A percentile compares a stretch with the other conserved stretches of the same genome.
phyloP scores from a whole-genome alignment of 2,329 filamentous ascomycete genomes.

The Penicillium sp. region DNA sequence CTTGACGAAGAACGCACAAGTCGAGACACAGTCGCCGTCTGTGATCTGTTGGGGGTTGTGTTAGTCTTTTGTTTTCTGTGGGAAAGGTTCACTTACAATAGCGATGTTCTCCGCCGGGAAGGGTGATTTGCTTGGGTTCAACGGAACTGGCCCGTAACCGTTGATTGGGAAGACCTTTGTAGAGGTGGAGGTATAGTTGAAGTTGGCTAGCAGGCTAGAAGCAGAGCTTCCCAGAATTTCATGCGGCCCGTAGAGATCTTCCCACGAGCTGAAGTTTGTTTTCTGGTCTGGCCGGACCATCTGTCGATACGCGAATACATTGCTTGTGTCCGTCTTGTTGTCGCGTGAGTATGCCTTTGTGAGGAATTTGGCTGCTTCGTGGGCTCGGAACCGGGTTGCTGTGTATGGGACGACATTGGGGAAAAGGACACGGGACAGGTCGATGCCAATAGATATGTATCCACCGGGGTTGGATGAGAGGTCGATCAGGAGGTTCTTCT shows the following conservation, averaged over 20 bases:
- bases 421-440: constrained; percentile 56
- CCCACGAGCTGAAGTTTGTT: constrained; percentile 42
- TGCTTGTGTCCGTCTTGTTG: constrained; percentile 16
- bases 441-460: constrained; percentile 46
- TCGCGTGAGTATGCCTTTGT: constrained; percentile 28
- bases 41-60: constrained; percentile 37
- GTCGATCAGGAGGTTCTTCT: constrained; percentile 65
- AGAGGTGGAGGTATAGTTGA: constrained; percentile 27
- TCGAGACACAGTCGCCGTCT: constrained; percentile 59
- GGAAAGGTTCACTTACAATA: constrained; percentile 18
- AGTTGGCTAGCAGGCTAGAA: constrained; percentile 26
- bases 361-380: constrained; percentile 39
- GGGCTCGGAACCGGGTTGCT: constrained; percentile 48
- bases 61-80: not conserved
- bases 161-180: constrained; percentile 21
- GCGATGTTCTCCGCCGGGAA: constrained; percentile 39
- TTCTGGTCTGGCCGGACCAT: constrained; percentile 27
- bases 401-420: constrained; percentile 47
- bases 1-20: constrained; percentile 59
- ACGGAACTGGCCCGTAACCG: constrained; percentile 23
- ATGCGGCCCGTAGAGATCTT: constrained; percentile 44
- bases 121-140: constrained; percentile 16
- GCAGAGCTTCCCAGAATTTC: constrained; percentile 18
- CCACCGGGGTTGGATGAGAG: constrained; percentile 62
- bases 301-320: constrained; percentile 21